These are phyloP conservation scores for Neurospora sp. DNA, from an alignment of 495 filamentous ascomycete genomes.

Conservation along the genomic window DNA sequence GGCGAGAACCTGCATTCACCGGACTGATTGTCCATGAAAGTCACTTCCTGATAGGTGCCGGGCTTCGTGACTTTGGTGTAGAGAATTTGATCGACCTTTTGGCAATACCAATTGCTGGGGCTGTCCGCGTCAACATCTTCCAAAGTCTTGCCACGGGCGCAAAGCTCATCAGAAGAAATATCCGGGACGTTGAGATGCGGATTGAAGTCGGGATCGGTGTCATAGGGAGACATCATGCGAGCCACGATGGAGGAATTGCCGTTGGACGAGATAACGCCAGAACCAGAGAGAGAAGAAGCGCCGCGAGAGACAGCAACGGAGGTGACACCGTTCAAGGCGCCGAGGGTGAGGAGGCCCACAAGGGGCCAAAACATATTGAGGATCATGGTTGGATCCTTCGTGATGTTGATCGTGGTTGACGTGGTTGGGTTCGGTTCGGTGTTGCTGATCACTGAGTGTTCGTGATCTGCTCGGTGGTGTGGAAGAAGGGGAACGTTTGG, in stretches of 20 bases:
- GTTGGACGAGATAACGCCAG: neutral
- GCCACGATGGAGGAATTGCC: neutral
- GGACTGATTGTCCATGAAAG: constrained; percentile 41
- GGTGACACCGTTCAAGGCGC: neutral
- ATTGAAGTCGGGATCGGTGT: neutral
- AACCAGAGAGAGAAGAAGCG: neutral
- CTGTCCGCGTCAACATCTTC: too few species aligned
- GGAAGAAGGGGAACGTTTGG: neutral
- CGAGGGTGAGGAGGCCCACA: neutral
- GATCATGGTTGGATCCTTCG: neutral
- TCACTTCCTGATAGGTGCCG: constrained; percentile 51
- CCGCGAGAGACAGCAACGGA: neutral
- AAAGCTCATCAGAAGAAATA: neutral
- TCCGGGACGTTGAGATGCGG: neutral
- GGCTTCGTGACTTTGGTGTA: constrained; percentile 48
- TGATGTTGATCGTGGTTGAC: neutral
- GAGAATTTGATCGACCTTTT: constrained; percentile 44
- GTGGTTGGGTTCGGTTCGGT: neutral
- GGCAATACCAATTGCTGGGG: constrained; percentile 44
- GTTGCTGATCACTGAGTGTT: neutral
- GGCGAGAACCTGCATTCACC: too few species aligned
- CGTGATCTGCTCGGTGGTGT: neutral
- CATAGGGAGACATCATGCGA: neutral
- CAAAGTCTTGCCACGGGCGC: neutral
- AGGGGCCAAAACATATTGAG: neutral